Evolutionary conservation across 805 yeast species (phyloP).

Genomic region (Cyberlindnera sargentensis): DNA sequence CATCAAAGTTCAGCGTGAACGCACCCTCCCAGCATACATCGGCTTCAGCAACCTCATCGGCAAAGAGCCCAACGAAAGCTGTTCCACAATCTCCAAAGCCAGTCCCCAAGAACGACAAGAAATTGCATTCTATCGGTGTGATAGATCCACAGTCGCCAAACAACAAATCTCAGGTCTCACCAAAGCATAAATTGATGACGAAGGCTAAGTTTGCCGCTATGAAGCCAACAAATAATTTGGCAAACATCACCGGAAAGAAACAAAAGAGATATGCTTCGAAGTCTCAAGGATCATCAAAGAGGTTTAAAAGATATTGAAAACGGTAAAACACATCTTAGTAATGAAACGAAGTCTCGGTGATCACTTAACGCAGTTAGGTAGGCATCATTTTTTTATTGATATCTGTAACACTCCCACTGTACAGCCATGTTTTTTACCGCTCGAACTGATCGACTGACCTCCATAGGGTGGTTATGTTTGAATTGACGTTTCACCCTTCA

Average conservation of each 20-base stretch:
- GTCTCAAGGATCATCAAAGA: conserved; percentile 8
- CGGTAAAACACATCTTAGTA: too few relatives aligned
- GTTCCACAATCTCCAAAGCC: background rate
- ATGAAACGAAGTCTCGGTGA: too few relatives aligned
- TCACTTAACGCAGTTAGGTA: too few relatives aligned
- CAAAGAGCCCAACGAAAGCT: background rate
- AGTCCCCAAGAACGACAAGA: background rate
- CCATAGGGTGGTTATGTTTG: too few relatives aligned
- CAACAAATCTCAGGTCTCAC: background rate
- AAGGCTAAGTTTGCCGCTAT: conserved; percentile 11
- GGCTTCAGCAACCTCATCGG: background rate
- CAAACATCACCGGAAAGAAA: conserved; percentile 11
- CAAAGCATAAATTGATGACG: conserved; percentile 4
- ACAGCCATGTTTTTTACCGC: too few relatives aligned
- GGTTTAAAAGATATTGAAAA: conserved; percentile 18
- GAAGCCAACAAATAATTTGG: conserved; percentile 21
- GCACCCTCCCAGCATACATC: background rate
- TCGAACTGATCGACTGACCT: too few relatives aligned
- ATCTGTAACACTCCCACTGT: too few relatives aligned
- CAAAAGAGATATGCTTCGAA: conserved; percentile 19
- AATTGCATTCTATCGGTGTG: background rate
- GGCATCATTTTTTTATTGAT: too few relatives aligned
- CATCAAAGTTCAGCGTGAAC: background rate
- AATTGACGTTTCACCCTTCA: too few relatives aligned
- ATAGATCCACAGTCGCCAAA: background rate